Evolutionary conservation across 2,329 filamentous ascomycete species (phyloP).

Genomic region (Pseudohalonectria lignicola): DNA sequence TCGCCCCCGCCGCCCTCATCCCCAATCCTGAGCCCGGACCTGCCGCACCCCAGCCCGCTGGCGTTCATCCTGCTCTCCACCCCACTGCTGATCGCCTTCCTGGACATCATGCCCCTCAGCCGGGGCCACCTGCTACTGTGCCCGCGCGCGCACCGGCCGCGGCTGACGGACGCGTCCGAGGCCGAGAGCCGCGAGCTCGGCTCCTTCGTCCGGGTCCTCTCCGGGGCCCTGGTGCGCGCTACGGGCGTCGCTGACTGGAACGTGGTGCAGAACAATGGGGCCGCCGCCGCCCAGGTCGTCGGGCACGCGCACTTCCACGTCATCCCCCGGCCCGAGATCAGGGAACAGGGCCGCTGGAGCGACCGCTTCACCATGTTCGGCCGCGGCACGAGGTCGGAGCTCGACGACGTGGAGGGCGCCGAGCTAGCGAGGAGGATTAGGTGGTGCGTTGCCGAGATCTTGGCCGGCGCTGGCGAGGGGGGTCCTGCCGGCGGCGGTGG

Average conservation of each 20-base stretch:
- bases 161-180: constrained; percentile 59
- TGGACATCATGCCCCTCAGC: constrained; percentile 86
- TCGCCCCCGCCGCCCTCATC: constrained; percentile 27
- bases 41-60: constrained; percentile 26
- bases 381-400: constrained; percentile 56
- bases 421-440: constrained; percentile 46
- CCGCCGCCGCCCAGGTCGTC: constrained; percentile 82
- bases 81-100: constrained; percentile 68
- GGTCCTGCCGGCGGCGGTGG: too few species aligned
- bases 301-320: constrained; percentile 92
- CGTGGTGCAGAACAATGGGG: constrained; percentile 91
- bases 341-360: constrained; percentile 38
- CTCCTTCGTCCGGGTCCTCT: constrained; percentile 58
- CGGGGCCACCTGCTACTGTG: constrained; percentile 75
- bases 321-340: constrained; percentile 69
- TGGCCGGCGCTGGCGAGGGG: too few species aligned
- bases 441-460: constrained; percentile 33
- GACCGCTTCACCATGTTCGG: constrained; percentile 79
- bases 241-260: constrained; percentile 82
- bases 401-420: constrained; percentile 65
- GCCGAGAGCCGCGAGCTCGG: constrained; percentile 58
- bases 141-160: constrained; percentile 65
- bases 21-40: constrained; percentile 18
- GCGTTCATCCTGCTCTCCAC: constrained; percentile 68
- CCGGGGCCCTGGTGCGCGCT: constrained; percentile 55